Evolutionary conservation across 768 basidiomycete genomes (phyloP), one percentile per base, ranked within the genome.

Genomic region (Neoboletus brunneissimus): DNA sequence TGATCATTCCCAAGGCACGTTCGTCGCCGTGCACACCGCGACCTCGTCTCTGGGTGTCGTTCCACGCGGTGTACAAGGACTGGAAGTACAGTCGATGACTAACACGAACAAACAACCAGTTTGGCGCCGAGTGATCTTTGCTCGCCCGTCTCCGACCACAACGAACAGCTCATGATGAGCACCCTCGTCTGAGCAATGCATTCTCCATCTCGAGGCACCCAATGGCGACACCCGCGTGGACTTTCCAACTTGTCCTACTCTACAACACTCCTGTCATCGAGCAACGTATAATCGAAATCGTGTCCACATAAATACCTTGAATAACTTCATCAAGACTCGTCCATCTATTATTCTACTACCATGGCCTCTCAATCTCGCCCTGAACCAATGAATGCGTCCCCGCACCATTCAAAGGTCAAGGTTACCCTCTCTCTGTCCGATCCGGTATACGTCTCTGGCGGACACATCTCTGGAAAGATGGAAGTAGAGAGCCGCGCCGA

Each of bases 301-400:
- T 58, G 42, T 51, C 54, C 35, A 56, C 51, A 53, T 61, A 55
- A 56, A 54, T 50, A 57, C 45, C 58, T 48, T 42, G 27, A 55
- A 18, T 32, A 40, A 45, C 47, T 45, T 44, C 18, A 40, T 45
- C 53, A 49, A 31, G 5, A 18, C 31, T 15, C 29, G 20, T n/a
- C n/a, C 29, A 7, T 42, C 22, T 34, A 46, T 34, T 23, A 10
- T 40, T 25, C 29, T 18, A 31, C 51, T 23, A 45, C 23, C 45
- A 74, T 73, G 68, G 67, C 74, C 18, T 58, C 52, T 11, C 74
- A 74, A 53, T 71, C 75, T 18, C 68, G 74, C 45, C 74, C 77
- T 6, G 81, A 79, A 73, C 87, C 88, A 13, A 92, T 92, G 90
- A 92, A 93, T 72, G 85, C 87, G 31, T 82, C 84, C n/a, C 79